Base-by-base conservation (phyloP, 306 rosid species). In the Casuarina glauca region DNA sequence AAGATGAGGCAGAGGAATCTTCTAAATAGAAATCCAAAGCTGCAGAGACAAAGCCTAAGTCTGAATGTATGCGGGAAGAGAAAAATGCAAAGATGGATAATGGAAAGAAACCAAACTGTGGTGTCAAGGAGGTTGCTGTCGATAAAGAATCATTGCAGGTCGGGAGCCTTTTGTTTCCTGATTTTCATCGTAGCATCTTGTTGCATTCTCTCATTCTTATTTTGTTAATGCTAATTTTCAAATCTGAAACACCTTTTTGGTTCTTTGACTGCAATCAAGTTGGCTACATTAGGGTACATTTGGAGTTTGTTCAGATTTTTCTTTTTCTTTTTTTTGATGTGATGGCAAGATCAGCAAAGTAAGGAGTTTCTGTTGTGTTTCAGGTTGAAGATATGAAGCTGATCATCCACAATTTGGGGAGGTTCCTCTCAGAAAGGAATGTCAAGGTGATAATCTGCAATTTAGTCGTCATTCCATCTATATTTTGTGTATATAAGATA, bases 371-470 rank as follows among this genome's bases (percentile, higher is more conserved):
- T 32, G 74, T 79, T 76, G 51, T 54, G 51, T 72, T 83, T 44
- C 88, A 95, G 99, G 99, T 95, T 77, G 99, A 95, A 88, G 99
- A 95, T 83, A 78, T 95, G 97, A 87, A 97, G 71, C 70, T 86
- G 83, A 52, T 93, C 38, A 80, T 95, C 74, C 97, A 93, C 86
- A 93, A 85, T 84, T 76, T 93, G 82, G 97, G 99, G 70, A 91
- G 88, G 84, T 95, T 95, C 82, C 91, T 91, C 19, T 91, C 99
- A 8, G 93, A 91, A 85, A 88, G 96, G 88, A 97, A 95, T 87
- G 97, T 93, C 72, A 95, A 95, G 93, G 99, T 91, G 78, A 83
- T 83, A 54, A 60, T 58, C 68, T 53, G 19, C 35, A 12, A 48
- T n/a, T 58, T 70, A 16, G 44, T 6, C 41, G 38, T 57, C 32